phyloP scores from a whole-genome alignment of 163 green algal genomes.

The Chlorella variabilis region DNA sequence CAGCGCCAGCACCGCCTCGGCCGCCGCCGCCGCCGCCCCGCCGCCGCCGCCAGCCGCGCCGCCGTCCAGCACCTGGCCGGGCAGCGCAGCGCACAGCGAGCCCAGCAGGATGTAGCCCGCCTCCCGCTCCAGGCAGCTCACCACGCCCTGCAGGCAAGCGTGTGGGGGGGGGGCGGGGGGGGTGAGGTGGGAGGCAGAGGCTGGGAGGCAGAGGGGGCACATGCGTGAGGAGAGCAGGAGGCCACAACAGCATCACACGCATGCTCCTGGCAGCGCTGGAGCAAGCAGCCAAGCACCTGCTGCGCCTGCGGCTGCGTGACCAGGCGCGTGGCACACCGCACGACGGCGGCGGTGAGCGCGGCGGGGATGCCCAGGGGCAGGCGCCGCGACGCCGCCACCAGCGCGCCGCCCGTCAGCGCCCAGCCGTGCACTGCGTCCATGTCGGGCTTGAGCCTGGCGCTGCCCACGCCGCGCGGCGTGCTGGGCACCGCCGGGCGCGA shows the following conservation, averaged over 20 bases:
- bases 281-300: slow-evolving; percentile 9
- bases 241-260: neutral
- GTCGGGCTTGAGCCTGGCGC: slow-evolving; percentile 43
- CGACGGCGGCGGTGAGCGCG: slow-evolving; percentile 38
- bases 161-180: neutral
- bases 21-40: neutral
- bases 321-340: slow-evolving; percentile 58
- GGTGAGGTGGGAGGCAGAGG: neutral
- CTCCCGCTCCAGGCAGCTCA: slow-evolving; percentile 62
- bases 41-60: neutral
- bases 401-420: slow-evolving; percentile 63
- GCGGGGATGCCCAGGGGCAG: slow-evolving; percentile 71
- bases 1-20: slow-evolving; percentile 63
- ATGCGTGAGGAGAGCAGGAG: too few relatives aligned
- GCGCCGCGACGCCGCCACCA: slow-evolving; percentile 64
- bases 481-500: neutral
- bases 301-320: slow-evolving; percentile 35
- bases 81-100: slow-evolving; percentile 62
- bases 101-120: slow-evolving; percentile 86
- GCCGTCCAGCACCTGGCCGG: neutral
- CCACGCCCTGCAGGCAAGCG: slow-evolving; percentile 12
- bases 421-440: slow-evolving; percentile 70
- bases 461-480: slow-evolving; percentile 49
- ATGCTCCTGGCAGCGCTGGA: too few relatives aligned
- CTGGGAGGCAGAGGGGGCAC: neutral